These are phyloP conservation scores for Bromus sterilis DNA, from an alignment of 176 grass and related monocot genomes.

Conservation along the genomic window DNA sequence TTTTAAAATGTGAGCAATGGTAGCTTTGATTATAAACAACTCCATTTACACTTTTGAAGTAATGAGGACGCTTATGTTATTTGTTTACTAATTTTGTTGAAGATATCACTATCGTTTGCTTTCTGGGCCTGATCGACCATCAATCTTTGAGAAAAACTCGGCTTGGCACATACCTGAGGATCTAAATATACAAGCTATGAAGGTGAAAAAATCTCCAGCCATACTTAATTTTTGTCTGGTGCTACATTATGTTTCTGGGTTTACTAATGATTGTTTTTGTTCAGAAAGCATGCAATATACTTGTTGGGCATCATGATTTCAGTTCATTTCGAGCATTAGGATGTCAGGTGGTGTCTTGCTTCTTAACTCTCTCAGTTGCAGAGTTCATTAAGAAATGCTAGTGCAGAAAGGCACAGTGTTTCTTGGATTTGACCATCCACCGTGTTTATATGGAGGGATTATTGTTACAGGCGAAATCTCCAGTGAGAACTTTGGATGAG, in stretches of 20 bases:
- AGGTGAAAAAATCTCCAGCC: conserved; percentile 27
- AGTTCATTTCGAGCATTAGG: conserved; percentile 92
- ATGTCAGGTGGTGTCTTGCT: conserved; percentile 67
- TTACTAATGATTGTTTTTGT: conserved; percentile 23
- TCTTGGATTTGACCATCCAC: neutral
- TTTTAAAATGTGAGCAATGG: neutral
- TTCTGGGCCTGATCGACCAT: conserved; percentile 66
- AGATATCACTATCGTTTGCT: conserved; percentile 89
- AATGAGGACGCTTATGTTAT: conserved; percentile 11
- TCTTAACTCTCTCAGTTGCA: conserved; percentile 23
- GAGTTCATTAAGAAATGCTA: conserved; percentile 11
- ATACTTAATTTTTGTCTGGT: conserved; percentile 15
- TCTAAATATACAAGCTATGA: conserved; percentile 76
- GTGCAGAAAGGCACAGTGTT: neutral
- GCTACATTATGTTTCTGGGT: neutral
- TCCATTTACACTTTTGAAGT: neutral
- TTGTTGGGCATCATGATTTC: conserved; percentile 90
- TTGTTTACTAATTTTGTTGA: conserved; percentile 16
- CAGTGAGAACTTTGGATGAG: conserved; percentile 86
- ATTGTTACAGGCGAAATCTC: conserved; percentile 79
- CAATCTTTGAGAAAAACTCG: conserved; percentile 78
- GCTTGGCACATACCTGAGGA: conserved; percentile 75
- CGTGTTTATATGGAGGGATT: conserved; percentile 1
- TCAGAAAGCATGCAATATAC: conserved; percentile 82
- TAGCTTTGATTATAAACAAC: neutral